Conservation (phyloP, 805 yeast genomes). For the Hanseniaspora meyeri region DNA sequence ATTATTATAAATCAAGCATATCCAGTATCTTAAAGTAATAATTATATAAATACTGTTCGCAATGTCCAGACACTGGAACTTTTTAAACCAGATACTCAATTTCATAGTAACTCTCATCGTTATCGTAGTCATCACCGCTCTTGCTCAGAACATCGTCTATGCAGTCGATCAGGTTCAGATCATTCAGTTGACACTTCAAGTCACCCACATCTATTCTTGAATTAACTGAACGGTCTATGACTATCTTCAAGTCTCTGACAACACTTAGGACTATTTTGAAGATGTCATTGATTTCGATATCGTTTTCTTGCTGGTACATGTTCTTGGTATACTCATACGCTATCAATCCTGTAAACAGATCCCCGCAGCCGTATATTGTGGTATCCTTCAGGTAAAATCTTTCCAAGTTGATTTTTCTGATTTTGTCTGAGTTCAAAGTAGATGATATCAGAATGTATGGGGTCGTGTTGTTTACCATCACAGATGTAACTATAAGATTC, state of each 20-base stretch:
- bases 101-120: constrained; percentile 15
- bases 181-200: constrained; percentile 1
- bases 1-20: too few relatives aligned
- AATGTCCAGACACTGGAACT: background rate
- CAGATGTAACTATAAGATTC: constrained; percentile 41
- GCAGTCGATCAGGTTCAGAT: constrained; percentile 5
- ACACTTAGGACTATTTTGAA: constrained; percentile 31
- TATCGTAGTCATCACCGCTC: background rate
- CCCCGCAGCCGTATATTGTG: constrained; percentile 57
- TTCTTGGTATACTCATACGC: constrained; percentile 37
- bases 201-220: background rate
- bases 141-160: background rate
- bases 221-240: constrained; percentile 32
- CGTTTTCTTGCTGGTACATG: constrained; percentile 7
- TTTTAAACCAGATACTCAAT: constrained; percentile 13
- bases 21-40: too few relatives aligned
- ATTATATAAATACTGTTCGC: background rate
- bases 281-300: constrained; percentile 11
- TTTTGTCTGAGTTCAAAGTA: background rate
- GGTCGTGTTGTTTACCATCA: constrained; percentile 24
- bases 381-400: constrained; percentile 5
- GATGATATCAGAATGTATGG: constrained; percentile 3
- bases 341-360: constrained; percentile 51
- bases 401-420: background rate
- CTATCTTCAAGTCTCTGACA: constrained; percentile 31